Conservation (phyloP, 352 stramenopile genomes). For the Aphanomyces cochlioides region DNA sequence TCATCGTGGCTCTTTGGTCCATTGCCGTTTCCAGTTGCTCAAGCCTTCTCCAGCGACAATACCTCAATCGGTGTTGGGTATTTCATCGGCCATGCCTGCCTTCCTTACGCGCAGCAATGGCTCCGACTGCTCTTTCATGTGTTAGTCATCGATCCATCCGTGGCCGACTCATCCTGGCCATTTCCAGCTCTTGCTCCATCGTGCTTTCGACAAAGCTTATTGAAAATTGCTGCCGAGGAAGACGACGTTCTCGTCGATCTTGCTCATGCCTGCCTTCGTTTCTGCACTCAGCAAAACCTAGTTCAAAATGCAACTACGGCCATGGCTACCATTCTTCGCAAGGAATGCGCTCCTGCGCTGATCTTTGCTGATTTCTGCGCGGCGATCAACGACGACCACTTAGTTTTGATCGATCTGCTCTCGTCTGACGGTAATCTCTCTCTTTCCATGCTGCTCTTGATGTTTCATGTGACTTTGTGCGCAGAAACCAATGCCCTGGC, state of each 20-base stretch:
- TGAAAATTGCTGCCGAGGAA: constrained; percentile 13
- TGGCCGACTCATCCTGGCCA: background rate
- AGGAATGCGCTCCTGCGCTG: background rate
- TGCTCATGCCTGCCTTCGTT: background rate
- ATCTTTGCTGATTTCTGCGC: constrained; percentile 22
- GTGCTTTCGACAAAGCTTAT: background rate
- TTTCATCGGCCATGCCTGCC: constrained; percentile 6
- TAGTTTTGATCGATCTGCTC: constrained; percentile 17
- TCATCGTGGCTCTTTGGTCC: background rate
- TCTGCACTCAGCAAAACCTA: background rate
- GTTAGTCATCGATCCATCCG: background rate
- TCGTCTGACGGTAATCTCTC: constrained; percentile 11
- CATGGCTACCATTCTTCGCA: background rate
- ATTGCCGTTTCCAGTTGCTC: background rate
- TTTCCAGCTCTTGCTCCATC: background rate
- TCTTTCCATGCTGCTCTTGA: background rate
- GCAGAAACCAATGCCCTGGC: constrained; percentile 24
- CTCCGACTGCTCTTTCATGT: constrained; percentile 9
- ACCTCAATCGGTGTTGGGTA: background rate
- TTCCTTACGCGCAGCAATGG: background rate
- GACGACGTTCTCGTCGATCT: constrained; percentile 20
- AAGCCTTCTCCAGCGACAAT: background rate
- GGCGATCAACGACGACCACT: constrained; percentile 16
- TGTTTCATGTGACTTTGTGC: background rate
- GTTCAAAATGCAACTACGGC: background rate